Evolutionary conservation across 2,329 filamentous ascomycete genomes (phyloP).

Genomic region (Aspergillus jensenii): DNA sequence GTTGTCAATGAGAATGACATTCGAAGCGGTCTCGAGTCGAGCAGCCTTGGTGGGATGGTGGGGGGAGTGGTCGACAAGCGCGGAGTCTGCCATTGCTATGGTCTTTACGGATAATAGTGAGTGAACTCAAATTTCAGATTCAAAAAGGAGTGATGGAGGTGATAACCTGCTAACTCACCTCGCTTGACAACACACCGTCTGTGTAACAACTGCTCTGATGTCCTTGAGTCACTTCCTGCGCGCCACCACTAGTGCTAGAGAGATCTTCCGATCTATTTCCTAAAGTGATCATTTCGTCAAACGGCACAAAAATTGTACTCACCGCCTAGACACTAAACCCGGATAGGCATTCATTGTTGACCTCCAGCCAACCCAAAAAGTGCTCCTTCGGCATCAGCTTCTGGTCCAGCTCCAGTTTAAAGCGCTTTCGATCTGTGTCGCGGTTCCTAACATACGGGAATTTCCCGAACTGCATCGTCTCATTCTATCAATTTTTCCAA

Average conservation of each 20-base stretch:
- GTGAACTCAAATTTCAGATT: not conserved
- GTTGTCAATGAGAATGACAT: constrained; percentile 95
- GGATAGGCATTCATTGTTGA: constrained; percentile 41
- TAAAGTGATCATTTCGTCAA: constrained; percentile 15
- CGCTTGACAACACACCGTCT: not conserved
- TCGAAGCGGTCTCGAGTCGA: constrained; percentile 75
- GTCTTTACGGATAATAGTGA: constrained; percentile 32
- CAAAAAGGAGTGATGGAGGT: not conserved
- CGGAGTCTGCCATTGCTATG: constrained; percentile 34
- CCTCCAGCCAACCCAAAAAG: constrained; percentile 26
- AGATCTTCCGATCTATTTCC: constrained; percentile 15
- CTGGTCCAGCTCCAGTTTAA: constrained; percentile 24
- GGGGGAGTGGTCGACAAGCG: constrained; percentile 78
- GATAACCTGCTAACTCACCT: not conserved
- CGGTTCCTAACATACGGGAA: constrained; percentile 5
- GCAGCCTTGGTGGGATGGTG: constrained; percentile 70
- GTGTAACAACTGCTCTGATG: not conserved
- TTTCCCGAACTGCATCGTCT: constrained; percentile 6
- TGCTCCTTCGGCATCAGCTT: constrained; percentile 29
- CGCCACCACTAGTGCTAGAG: constrained; percentile 6
- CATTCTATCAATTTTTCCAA: constrained; percentile 14
- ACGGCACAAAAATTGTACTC: constrained; percentile 21
- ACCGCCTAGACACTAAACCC: constrained; percentile 36
- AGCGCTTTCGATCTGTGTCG: constrained; percentile 20
- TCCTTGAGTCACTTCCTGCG: constrained; percentile 10